Percentiles rank a stretch among this genome's conserved stretches.
Evolutionary conservation across 176 grass and related monocot genomes (phyloP).

Genomic region (Tillandsia leiboldiana): DNA sequence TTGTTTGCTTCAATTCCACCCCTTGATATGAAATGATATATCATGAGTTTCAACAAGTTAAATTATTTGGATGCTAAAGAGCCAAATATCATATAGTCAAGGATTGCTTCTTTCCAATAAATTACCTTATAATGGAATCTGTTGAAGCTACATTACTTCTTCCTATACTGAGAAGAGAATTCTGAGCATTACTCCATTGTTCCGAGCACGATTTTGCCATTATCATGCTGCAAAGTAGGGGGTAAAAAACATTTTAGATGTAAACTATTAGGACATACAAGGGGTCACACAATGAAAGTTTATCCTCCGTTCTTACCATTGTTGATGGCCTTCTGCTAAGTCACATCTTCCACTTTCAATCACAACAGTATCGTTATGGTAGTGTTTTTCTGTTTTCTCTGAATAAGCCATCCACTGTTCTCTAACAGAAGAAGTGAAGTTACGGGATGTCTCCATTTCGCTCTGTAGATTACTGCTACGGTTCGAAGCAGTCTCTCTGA

Average conservation of each 20-base stretch:
- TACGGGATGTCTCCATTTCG: slow-evolving; percentile 41
- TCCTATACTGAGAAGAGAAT: slow-evolving; percentile 33
- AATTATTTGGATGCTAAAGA: not conserved
- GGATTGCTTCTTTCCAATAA: slow-evolving; percentile 1
- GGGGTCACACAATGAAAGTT: not conserved
- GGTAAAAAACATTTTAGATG: not conserved
- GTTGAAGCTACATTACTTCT: slow-evolving; percentile 28
- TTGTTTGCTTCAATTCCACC: slow-evolving; percentile 41
- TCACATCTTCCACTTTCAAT: slow-evolving; percentile 37
- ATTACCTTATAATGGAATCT: slow-evolving; percentile 55
- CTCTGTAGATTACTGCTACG: slow-evolving; percentile 34
- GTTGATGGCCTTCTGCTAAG: slow-evolving; percentile 30
- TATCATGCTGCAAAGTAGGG: slow-evolving; percentile 36
- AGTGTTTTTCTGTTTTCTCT: slow-evolving; percentile 44
- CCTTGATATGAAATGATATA: slow-evolving; percentile 21
- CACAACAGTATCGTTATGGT: slow-evolving; percentile 33
- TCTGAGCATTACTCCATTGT: slow-evolving; percentile 53
- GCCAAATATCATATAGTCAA: too few relatives aligned
- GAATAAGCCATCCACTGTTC: slow-evolving; percentile 57
- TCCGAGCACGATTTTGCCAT: slow-evolving; percentile 34
- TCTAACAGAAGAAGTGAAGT: slow-evolving; percentile 49
- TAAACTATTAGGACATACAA: not conserved
- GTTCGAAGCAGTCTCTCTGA: slow-evolving; percentile 32
- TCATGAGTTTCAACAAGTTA: not conserved
- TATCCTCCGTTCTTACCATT: slow-evolving; percentile 27